phyloP scores from a whole-genome alignment of 768 basidiomycete species.

The Cytidiella melzeri region DNA sequence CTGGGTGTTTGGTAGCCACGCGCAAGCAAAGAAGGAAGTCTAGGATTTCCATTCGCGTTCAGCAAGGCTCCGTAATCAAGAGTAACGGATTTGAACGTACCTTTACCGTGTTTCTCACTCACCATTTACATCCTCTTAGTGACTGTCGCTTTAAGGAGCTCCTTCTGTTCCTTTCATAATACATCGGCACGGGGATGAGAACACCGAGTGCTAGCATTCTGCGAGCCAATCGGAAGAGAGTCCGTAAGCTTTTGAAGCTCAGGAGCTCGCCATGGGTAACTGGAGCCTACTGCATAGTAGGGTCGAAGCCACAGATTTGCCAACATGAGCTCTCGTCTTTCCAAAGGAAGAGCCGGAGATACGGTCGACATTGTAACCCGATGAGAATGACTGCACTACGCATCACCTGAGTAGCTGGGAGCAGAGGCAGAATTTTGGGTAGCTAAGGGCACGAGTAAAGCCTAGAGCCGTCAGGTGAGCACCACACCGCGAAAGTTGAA shows the following conservation, averaged over 20 bases:
- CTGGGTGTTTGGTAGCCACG: slow-evolving; percentile 13
- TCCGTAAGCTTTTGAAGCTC: background rate
- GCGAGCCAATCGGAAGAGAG: background rate
- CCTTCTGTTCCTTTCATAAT: background rate
- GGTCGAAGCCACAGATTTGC: no score
- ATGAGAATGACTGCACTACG: slow-evolving; percentile 1
- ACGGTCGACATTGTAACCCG: background rate
- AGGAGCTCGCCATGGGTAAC: no score
- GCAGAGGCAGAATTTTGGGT: no score
- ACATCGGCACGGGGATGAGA: background rate
- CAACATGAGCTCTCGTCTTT: slow-evolving; percentile 1
- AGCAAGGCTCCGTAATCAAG: background rate
- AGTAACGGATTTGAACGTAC: slow-evolving; percentile 1
- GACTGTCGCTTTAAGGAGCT: no score
- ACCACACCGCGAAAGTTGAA: background rate
- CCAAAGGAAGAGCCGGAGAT: slow-evolving; percentile 4
- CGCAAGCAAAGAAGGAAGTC: background rate
- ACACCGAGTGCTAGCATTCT: background rate
- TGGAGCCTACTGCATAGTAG: no score
- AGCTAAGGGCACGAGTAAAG: background rate
- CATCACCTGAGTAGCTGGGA: slow-evolving; percentile 1
- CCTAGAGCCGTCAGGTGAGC: background rate
- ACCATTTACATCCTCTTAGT: background rate
- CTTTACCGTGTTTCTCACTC: slow-evolving; percentile 1
- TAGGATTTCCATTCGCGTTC: background rate